Evolutionary conservation across 1,284 basidiomycete genomes (phyloP).

Genomic region (Leccinum subrobustum): DNA sequence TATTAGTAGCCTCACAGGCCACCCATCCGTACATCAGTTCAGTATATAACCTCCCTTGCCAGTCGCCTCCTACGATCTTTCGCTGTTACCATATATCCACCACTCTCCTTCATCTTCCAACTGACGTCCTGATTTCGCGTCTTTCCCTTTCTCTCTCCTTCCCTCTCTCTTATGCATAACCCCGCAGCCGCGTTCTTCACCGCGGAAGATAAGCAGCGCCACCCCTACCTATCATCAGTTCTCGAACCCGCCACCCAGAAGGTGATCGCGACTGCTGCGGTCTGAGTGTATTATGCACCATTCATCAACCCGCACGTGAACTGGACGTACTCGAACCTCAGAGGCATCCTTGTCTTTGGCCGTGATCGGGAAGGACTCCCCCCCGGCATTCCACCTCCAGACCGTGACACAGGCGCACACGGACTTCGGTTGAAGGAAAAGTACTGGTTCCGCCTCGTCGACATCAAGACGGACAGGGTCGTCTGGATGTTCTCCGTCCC

Average conservation of each 20-base stretch:
- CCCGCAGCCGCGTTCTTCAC: slow-evolving; percentile 35
- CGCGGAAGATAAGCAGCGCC: slow-evolving; percentile 38
- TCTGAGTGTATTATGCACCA: slow-evolving; percentile 53
- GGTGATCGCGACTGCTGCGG: slow-evolving; percentile 29
- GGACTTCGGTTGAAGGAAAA: slow-evolving; percentile 37
- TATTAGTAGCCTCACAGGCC: slow-evolving; percentile 18
- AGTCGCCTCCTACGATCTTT: slow-evolving; percentile 17
- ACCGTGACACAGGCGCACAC: slow-evolving; percentile 14
- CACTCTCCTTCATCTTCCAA: slow-evolving; percentile 22
- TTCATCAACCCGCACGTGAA: slow-evolving; percentile 46
- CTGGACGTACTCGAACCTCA: slow-evolving; percentile 73
- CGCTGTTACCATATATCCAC: slow-evolving; percentile 10
- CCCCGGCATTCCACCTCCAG: slow-evolving; percentile 19
- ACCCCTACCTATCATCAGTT: slow-evolving; percentile 38
- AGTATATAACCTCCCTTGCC: slow-evolving; percentile 32
- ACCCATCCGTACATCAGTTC: slow-evolving; percentile 25
- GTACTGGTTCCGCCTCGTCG: slow-evolving; percentile 76
- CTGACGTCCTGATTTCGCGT: slow-evolving; percentile 1
- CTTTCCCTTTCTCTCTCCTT: background rate
- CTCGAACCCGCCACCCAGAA: slow-evolving; percentile 35
- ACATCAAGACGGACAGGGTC: slow-evolving; percentile 69
- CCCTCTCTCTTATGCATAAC: slow-evolving; percentile 27
- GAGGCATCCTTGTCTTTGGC: slow-evolving; percentile 73
- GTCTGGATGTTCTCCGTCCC: slow-evolving; percentile 91
- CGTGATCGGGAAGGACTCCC: slow-evolving; percentile 46